phyloP scores from a whole-genome alignment of 2,329 filamentous ascomycete species.

The Penicillium verrucosum region DNA sequence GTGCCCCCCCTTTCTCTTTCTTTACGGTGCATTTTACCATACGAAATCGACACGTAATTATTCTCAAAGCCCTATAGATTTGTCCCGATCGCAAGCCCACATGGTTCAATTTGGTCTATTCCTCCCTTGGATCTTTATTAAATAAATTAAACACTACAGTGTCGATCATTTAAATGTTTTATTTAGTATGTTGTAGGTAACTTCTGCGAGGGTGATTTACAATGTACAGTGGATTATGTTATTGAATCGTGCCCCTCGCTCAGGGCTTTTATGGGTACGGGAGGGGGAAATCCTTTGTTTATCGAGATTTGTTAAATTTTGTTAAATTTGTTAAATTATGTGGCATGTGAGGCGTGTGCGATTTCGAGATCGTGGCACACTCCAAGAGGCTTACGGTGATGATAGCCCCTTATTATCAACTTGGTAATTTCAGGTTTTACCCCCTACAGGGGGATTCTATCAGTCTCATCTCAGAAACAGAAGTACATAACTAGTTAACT shows the following conservation, averaged over 20 bases:
- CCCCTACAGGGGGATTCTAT: slow-evolving; percentile 2
- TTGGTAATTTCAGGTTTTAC: neutral
- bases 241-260: slow-evolving; percentile 9
- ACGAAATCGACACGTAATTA: slow-evolving; percentile 25
- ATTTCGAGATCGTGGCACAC: slow-evolving; percentile 22
- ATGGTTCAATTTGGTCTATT: slow-evolving; percentile 6
- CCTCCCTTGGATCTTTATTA: slow-evolving; percentile 1
- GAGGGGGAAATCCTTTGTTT: slow-evolving; percentile 12
- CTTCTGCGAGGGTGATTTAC: slow-evolving; percentile 7
- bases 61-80: slow-evolving; percentile 7
- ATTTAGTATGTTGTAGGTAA: neutral
- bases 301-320: slow-evolving; percentile 16
- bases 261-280: neutral
- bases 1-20: slow-evolving; percentile 9
- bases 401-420: slow-evolving; percentile 1
- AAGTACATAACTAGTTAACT: no score
- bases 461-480: neutral
- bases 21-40: slow-evolving; percentile 8
- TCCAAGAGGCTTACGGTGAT: slow-evolving; percentile 2
- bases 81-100: slow-evolving; percentile 13
- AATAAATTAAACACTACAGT: slow-evolving; percentile 7
- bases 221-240: neutral
- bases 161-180: slow-evolving; percentile 4
- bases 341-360: slow-evolving; percentile 27
- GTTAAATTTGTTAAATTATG: slow-evolving; percentile 1